A percentile compares a stretch with the other conserved stretches of the same genome.
These are phyloP conservation scores for Xerocomellus amylosporus DNA, from an alignment of 768 basidiomycete species.

Conservation along the genomic window DNA sequence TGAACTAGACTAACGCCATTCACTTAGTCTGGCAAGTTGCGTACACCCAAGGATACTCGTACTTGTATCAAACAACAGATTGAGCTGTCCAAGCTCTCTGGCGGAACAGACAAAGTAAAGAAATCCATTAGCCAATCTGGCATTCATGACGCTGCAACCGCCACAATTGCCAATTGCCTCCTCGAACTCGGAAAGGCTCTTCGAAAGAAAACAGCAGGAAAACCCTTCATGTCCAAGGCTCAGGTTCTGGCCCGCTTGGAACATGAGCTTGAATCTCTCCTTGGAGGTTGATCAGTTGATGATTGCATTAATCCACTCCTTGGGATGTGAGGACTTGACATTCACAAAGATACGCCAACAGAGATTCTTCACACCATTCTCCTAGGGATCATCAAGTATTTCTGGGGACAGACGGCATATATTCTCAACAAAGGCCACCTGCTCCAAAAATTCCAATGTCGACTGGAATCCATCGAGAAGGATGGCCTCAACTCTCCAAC, in stretches of 20 bases:
- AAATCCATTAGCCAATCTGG: conserved; percentile 37
- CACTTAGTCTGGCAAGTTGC: neutral
- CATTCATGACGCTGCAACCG: conserved; percentile 27
- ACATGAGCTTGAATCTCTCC: neutral
- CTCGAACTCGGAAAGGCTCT: conserved; percentile 28
- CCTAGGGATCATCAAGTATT: conserved; percentile 35
- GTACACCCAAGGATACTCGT: neutral
- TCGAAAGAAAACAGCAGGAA: neutral
- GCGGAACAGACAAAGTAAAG: conserved; percentile 8
- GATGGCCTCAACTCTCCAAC: conserved; percentile 27
- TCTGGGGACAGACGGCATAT: conserved; percentile 23
- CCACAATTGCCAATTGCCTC: conserved; percentile 30
- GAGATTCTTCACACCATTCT: conserved; percentile 36
- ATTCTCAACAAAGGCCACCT: conserved; percentile 23
- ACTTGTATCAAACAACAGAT: conserved; percentile 6
- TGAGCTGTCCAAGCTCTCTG: neutral
- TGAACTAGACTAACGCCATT: neutral
- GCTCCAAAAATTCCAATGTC: conserved; percentile 18
- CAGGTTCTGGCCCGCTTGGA: neutral
- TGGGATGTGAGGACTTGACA: conserved; percentile 22
- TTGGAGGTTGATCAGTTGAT: conserved; percentile 3
- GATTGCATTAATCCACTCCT: conserved; percentile 10
- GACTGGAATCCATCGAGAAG: conserved; percentile 22
- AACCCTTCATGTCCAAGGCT: neutral
- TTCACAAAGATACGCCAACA: conserved; percentile 31